Evolutionary conservation across 805 yeast genomes (phyloP).

Genomic region (Danielia oregonensis): DNA sequence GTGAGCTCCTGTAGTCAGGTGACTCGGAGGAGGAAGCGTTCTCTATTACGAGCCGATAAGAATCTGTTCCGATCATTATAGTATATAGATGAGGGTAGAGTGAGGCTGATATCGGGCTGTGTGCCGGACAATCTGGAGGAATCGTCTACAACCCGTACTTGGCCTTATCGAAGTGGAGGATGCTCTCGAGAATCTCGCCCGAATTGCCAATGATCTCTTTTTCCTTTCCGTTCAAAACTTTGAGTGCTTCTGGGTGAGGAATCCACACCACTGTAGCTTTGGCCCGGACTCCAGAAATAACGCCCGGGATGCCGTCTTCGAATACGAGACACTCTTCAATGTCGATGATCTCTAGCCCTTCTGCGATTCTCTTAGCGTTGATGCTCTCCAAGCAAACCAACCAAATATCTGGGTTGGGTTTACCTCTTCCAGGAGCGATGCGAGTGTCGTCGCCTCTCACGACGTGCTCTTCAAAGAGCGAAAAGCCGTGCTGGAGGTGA

Average conservation of each 20-base stretch:
- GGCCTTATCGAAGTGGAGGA: constrained; percentile 12
- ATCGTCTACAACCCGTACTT: constrained; percentile 17
- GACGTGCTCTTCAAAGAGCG: constrained; percentile 57
- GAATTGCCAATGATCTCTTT: constrained; percentile 42
- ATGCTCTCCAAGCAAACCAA: constrained; percentile 68
- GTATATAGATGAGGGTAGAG: too few species aligned
- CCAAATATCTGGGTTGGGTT: constrained; percentile 95
- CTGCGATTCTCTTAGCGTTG: constrained; percentile 48
- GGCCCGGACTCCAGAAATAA: constrained; percentile 75
- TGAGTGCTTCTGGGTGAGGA: constrained; percentile 74
- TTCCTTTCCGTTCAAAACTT: constrained; percentile 49
- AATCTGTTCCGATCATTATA: constrained; percentile 39
- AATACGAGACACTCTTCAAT: constrained; percentile 84
- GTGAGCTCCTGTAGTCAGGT: constrained; percentile 32
- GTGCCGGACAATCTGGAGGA: too few species aligned
- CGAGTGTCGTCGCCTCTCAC: constrained; percentile 89
- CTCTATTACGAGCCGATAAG: constrained; percentile 35
- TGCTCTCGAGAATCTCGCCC: constrained; percentile 45
- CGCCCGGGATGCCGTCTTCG: constrained; percentile 96
- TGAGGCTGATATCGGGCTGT: too few species aligned
- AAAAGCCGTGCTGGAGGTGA: constrained; percentile 62
- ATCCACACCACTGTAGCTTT: constrained; percentile 92
- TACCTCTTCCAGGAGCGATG: constrained; percentile 82
- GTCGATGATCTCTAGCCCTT: constrained; percentile 44
- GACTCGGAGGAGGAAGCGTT: constrained; percentile 6